Evolutionary conservation across 2,329 filamentous ascomycete species (phyloP).

Genomic region (Cryphonectria naterciae): DNA sequence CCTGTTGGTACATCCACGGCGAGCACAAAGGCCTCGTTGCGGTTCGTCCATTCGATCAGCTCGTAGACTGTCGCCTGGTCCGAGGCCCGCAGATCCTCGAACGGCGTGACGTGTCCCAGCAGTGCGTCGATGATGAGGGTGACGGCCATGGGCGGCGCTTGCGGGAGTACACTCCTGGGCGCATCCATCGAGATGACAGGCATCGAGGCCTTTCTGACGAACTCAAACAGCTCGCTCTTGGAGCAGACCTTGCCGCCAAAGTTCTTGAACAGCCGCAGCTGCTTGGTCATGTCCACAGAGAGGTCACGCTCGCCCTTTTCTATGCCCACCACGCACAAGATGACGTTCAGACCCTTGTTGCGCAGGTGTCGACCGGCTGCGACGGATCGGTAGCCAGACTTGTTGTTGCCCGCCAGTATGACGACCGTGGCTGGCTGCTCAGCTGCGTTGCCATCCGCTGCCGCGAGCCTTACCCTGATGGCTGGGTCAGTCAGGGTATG

Average conservation of each 20-base stretch:
- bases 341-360: constrained; percentile 78
- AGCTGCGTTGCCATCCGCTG: constrained; percentile 36
- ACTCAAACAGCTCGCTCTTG: constrained; percentile 65
- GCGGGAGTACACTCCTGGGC: constrained; percentile 42
- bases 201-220: constrained; percentile 53
- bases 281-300: constrained; percentile 77
- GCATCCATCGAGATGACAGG: constrained; percentile 43
- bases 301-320: constrained; percentile 80
- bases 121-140: constrained; percentile 88
- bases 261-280: constrained; percentile 81
- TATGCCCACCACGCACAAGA: constrained; percentile 82
- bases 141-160: constrained; percentile 63
- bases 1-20: constrained; percentile 92
- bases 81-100: constrained; percentile 82
- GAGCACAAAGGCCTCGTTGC: constrained; percentile 79
- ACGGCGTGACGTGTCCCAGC: constrained; percentile 82
- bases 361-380: constrained; percentile 85
- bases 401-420: constrained; percentile 94
- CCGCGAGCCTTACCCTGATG: constrained; percentile 58
- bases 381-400: constrained; percentile 81
- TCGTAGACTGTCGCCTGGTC: constrained; percentile 86
- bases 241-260: constrained; percentile 75
- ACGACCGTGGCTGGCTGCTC: constrained; percentile 54
- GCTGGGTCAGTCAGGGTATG: constrained; percentile 67
- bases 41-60: constrained; percentile 92